Evolutionary conservation across 305 asterid species (phyloP), one percentile per base, ranked within the genome.

Genomic region (Coffea humblotiana): DNA sequence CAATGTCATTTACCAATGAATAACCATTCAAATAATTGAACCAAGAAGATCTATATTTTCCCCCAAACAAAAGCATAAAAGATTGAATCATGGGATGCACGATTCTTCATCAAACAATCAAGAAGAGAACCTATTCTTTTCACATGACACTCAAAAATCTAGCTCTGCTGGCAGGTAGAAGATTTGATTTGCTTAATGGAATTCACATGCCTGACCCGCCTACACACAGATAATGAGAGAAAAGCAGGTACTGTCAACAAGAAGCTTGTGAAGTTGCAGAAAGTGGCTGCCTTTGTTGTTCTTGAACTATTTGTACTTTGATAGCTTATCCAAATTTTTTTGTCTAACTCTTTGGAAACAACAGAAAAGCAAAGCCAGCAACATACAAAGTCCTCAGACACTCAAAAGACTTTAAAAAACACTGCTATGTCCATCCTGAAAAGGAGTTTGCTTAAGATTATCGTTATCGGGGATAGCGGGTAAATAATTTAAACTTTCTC

Each of bases 381-480:
- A 4, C 8, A 5, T 40, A n/a, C 19, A 0, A 63, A 63, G 48
- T 2, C 3, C 18, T 65, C 18, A 65, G 71, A 65, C 6, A 29
- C 67, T 21, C 21, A 6, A 18, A 58, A 48, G 18, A 19, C 25
- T 23, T 18, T 45, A 19, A 16, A 47, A 71, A 48, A 2, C 40
- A n/a, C n/a, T 67, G 80, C 77, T 78, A 89, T 92, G 97, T 90
- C 94, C 67, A 79, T 89, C 25, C 87, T 85, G 65, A 85, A 90
- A 74, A 86, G 94, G 87, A 86, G 90, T 60, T 88, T 92, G 82
- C 94, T 92, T 83, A 92, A 92, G 86, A 90, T 92, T 73, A 92
- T 92, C 80, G 89, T 90, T 79, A 93, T 92, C 79, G 97, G 95
- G 77, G 94, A 92, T 45, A 92, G 94, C 84, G 94, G 97, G 97